Evolutionary conservation across 164 flowering plant species (phyloP).

Genomic region (Aristolochia californica): DNA sequence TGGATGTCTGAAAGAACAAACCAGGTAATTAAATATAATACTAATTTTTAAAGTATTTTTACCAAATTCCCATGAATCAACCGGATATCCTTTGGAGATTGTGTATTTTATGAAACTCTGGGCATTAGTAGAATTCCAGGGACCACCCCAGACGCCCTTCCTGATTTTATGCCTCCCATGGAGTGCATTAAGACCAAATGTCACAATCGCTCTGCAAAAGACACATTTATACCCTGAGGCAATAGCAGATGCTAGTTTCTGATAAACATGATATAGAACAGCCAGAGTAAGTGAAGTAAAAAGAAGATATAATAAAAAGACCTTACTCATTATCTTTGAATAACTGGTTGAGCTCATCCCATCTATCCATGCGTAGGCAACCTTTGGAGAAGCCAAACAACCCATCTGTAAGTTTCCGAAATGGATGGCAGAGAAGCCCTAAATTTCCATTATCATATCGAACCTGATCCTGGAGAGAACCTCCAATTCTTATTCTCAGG

Average conservation of each 20-base stretch:
- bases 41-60: slow-evolving; percentile 6
- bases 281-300: background rate
- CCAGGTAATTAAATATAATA: background rate
- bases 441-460: slow-evolving; percentile 31
- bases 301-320: too few relatives aligned
- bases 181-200: slow-evolving; percentile 66
- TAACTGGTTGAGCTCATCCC: slow-evolving; percentile 41
- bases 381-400: slow-evolving; percentile 46
- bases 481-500: slow-evolving; percentile 52
- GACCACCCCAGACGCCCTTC: slow-evolving; percentile 22
- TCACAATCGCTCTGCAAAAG: slow-evolving; percentile 36
- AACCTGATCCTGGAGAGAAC: slow-evolving; percentile 58
- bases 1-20: background rate
- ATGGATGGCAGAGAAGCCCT: slow-evolving; percentile 25
- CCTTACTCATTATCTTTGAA: too few relatives aligned
- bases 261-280: background rate
- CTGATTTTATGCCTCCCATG: slow-evolving; percentile 29
- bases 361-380: slow-evolving; percentile 46
- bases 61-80: slow-evolving; percentile 67
- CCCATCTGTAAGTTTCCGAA: slow-evolving; percentile 18
- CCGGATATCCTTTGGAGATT: slow-evolving; percentile 38
- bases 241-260: background rate
- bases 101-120: slow-evolving; percentile 41
- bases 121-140: slow-evolving; percentile 46
- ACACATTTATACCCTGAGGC: background rate